These are phyloP conservation scores for Calocybe indica DNA, from an alignment of 768 basidiomycete genomes.

Conservation along the genomic window DNA sequence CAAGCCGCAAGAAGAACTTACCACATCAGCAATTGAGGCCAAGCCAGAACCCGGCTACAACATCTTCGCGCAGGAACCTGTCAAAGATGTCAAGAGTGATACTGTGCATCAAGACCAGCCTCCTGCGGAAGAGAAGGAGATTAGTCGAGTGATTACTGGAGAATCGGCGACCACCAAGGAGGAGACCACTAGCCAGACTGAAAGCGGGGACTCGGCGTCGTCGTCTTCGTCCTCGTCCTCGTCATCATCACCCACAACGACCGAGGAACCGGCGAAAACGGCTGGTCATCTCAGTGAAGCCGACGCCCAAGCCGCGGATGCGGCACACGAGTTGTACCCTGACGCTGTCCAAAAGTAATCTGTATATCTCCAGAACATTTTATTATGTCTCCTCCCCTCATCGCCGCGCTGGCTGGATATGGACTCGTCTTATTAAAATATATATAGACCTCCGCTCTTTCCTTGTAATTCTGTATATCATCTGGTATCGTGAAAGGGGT, in stretches of 20 bases:
- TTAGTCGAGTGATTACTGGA: conserved; percentile 25
- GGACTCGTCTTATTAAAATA: too few relatives aligned
- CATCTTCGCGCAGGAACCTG: conserved; percentile 54
- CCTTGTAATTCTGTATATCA: too few relatives aligned
- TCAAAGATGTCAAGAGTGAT: conserved; percentile 44
- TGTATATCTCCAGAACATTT: neutral
- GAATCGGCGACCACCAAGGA: conserved; percentile 1
- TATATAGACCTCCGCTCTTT: too few relatives aligned
- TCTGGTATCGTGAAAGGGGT: too few relatives aligned
- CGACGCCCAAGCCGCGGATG: conserved; percentile 45
- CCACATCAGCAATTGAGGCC: conserved; percentile 33
- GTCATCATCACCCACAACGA: conserved; percentile 1
- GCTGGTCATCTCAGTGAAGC: conserved; percentile 43
- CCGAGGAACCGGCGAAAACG: conserved; percentile 10
- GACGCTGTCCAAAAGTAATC: conserved; percentile 23
- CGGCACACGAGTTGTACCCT: conserved; percentile 49
- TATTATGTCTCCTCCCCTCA: too few relatives aligned
- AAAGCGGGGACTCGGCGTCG: neutral
- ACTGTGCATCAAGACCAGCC: conserved; percentile 8
- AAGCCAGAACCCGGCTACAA: conserved; percentile 71
- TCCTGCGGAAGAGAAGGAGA: conserved; percentile 26
- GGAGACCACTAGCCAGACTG: neutral
- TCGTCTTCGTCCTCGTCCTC: conserved; percentile 2
- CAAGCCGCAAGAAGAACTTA: conserved; percentile 18
- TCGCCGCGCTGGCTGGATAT: too few relatives aligned